phyloP scores from a whole-genome alignment of 495 filamentous ascomycete species.

The Penicillium goetzii region DNA sequence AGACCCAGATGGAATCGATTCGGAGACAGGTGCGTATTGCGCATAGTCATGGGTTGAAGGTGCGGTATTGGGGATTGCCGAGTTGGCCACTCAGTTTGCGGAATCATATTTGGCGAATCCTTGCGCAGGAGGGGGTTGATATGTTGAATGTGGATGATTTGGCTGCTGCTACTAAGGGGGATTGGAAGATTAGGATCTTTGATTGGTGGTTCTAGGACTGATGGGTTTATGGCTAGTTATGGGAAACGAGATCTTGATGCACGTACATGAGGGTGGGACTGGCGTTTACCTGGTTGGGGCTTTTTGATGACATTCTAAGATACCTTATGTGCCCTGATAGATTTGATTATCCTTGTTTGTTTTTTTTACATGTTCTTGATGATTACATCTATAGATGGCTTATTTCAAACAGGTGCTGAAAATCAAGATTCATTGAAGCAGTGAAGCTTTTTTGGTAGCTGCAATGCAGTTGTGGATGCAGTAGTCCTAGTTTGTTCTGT shows the following conservation, averaged over 20 bases:
- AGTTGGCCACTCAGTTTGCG: constrained; percentile 74
- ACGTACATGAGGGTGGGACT: constrained; percentile 4
- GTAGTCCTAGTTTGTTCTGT: constrained; percentile 10
- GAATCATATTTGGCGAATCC: constrained; percentile 72
- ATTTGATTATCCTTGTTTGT: constrained; percentile 1
- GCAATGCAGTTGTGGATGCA: constrained; percentile 16
- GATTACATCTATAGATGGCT: constrained; percentile 3
- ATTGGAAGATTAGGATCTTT: constrained; percentile 48
- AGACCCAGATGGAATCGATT: constrained; percentile 63
- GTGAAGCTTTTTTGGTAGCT: constrained; percentile 16
- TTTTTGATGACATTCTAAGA: constrained; percentile 16
- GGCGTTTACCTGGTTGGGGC: constrained; percentile 2
- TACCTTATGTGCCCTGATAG: constrained; percentile 10
- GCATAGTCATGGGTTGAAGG: constrained; percentile 68
- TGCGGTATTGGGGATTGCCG: constrained; percentile 80
- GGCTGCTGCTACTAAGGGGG: constrained; percentile 49
- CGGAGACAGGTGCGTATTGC: constrained; percentile 69
- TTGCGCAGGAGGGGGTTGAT: constrained; percentile 74
- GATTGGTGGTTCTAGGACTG: constrained; percentile 43
- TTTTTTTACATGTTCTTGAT: constrained; percentile 7
- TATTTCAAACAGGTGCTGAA: neutral
- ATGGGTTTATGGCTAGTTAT: neutral
- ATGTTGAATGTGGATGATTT: constrained; percentile 83
- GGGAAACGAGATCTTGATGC: neutral
- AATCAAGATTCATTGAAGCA: constrained; percentile 13